Conservation (phyloP, 2,329 filamentous ascomycete genomes). For the Xylariales sp. region DNA sequence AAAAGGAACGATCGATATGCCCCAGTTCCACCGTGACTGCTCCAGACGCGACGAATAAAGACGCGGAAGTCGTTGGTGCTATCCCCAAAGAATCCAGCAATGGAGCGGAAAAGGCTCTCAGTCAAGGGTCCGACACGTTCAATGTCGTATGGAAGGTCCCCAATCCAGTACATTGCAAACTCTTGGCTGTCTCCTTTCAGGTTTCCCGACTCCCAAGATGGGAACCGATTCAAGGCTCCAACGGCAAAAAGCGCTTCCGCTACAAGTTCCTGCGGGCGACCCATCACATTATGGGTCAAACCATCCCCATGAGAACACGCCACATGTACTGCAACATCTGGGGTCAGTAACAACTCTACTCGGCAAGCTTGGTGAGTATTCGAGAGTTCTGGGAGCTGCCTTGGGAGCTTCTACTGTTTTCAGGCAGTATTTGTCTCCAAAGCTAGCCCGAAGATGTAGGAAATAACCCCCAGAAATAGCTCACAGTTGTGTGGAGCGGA, state of each 20-base stretch:
- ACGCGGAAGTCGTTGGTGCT: not conserved
- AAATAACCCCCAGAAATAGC: too few relatives aligned
- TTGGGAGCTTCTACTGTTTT: too few relatives aligned
- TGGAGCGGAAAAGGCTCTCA: not conserved
- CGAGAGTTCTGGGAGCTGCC: too few relatives aligned
- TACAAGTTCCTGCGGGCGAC: not conserved
- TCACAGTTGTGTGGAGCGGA: too few relatives aligned
- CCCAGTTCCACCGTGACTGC: not conserved
- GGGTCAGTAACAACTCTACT: too few relatives aligned
- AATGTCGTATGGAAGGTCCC: not conserved
- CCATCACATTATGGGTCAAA: not conserved
- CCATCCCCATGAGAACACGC: not conserved
- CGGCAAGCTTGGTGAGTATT: too few relatives aligned
- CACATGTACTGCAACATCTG: too few relatives aligned
- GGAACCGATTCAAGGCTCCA: not conserved
- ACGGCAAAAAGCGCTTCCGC: not conserved
- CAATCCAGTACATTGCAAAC: slow-evolving; percentile 5
- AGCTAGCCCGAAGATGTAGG: too few relatives aligned
- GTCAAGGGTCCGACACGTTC: not conserved
- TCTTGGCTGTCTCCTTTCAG: not conserved
- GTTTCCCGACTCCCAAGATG: not conserved
- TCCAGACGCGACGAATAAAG: slow-evolving; percentile 2
- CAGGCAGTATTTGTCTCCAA: too few relatives aligned
- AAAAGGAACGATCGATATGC: slow-evolving; percentile 2
- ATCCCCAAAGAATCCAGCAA: slow-evolving; percentile 4